Conservation (phyloP, 1,284 basidiomycete genomes). For the Vanrija sp. region DNA sequence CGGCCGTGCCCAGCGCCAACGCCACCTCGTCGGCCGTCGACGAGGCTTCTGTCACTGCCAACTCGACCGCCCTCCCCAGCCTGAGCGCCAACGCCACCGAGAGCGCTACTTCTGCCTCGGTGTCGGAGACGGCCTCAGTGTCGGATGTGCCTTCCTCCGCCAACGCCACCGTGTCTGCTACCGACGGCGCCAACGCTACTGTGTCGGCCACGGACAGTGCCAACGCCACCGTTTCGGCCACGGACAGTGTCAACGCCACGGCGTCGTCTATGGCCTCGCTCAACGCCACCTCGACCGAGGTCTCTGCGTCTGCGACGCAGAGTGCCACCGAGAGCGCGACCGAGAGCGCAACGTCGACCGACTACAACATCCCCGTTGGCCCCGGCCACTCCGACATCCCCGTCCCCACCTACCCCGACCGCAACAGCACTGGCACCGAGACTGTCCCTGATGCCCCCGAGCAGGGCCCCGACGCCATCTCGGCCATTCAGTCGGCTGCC, state of each 20-base stretch:
- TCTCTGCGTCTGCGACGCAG: not conserved
- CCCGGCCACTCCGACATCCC: not conserved
- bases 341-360: not conserved
- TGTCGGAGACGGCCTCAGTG: not conserved
- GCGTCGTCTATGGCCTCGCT: not conserved
- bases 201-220: not conserved
- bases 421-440: constrained; percentile 22
- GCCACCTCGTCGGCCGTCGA: not conserved
- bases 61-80: not conserved
- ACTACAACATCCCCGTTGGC: not conserved
- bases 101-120: constrained; percentile 4
- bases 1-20: not conserved
- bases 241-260: not conserved
- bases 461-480: constrained; percentile 24
- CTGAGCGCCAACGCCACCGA: not conserved
- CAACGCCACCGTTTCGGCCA: constrained; percentile 3
- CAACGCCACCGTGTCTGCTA: not conserved
- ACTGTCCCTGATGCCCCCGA: constrained; percentile 30
- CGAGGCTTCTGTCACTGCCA: not conserved
- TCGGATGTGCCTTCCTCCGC: not conserved
- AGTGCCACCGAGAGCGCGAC: not conserved
- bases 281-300: not conserved
- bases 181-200: not conserved
- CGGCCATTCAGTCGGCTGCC: constrained; percentile 27
- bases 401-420: constrained; percentile 2